A percentile compares a stretch with the other conserved stretches of the same genome.
phyloP scores from a whole-genome alignment of 129 eudicot species.

The Artemisia argyi region DNA sequence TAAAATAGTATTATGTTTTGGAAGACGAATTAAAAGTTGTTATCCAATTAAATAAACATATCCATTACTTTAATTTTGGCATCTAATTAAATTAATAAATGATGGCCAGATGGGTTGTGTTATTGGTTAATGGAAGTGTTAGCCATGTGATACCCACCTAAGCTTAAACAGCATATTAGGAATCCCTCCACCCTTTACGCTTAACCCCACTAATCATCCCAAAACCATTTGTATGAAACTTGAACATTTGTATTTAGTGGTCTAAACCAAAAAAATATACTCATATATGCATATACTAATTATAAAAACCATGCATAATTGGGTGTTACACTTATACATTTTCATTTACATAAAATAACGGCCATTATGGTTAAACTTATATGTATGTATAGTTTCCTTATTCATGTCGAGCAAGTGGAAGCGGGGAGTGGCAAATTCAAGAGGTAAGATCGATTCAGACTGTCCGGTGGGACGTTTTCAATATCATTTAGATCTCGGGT shows the following conservation, averaged over 20 bases:
- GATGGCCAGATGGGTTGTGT: slow-evolving; percentile 1
- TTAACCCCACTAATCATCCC: slow-evolving; percentile 8
- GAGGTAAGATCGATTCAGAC: too few species aligned
- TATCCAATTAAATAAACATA: slow-evolving; percentile 18
- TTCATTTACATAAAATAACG: too few species aligned
- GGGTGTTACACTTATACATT: too few species aligned
- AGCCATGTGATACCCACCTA: slow-evolving; percentile 38
- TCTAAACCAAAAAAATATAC: too few species aligned
- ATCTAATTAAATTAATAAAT: slow-evolving; percentile 19
- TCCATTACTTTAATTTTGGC: slow-evolving; percentile 21
- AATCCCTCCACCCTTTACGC: slow-evolving; percentile 33
- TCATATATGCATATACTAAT: too few species aligned
- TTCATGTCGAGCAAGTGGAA: too few species aligned
- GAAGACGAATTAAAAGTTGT: slow-evolving; percentile 11
- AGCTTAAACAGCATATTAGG: slow-evolving; percentile 21
- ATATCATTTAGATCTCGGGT: too few species aligned
- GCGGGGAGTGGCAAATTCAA: too few species aligned
- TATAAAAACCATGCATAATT: too few species aligned
- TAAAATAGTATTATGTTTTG: slow-evolving; percentile 7
- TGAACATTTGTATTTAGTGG: not conserved
- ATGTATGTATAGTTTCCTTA: too few species aligned
- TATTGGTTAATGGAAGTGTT: slow-evolving; percentile 24
- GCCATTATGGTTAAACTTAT: too few species aligned
- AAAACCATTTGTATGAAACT: not conserved
- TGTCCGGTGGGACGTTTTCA: too few species aligned